phyloP scores from a whole-genome alignment of 805 yeast species.

The Saccharomyces eubayanus region DNA sequence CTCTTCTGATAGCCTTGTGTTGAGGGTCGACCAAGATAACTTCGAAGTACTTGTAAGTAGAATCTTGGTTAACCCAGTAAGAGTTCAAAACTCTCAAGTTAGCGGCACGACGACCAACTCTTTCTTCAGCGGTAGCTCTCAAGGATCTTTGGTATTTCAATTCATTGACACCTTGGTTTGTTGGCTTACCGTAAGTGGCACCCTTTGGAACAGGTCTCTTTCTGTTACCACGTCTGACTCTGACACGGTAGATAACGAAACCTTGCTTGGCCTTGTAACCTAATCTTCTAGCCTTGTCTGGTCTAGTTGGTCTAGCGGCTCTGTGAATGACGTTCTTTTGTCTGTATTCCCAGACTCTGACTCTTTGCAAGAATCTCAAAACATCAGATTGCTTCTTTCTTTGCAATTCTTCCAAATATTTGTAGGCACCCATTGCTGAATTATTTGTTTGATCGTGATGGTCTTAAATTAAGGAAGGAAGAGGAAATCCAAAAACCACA shows the following conservation, averaged over 20 bases:
- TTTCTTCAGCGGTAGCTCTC: slow-evolving; percentile 98
- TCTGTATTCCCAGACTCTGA: slow-evolving; percentile 99
- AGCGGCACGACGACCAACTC: slow-evolving; percentile 97
- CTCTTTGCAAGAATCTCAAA: slow-evolving; percentile 95
- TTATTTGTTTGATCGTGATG: slow-evolving; percentile 4
- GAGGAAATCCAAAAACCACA: background rate
- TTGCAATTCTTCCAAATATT: slow-evolving; percentile 97
- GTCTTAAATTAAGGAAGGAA: background rate
- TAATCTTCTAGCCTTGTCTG: slow-evolving; percentile 99
- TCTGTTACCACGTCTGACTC: slow-evolving; percentile 99
- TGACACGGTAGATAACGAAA: slow-evolving; percentile 94
- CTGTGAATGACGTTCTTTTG: slow-evolving; percentile 98
- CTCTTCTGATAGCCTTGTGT: slow-evolving; percentile 98
- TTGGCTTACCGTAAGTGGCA: slow-evolving; percentile 99
- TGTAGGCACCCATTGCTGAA: slow-evolving; percentile 95
- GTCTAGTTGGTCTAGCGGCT: slow-evolving; percentile 97
- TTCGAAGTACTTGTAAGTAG: slow-evolving; percentile 98
- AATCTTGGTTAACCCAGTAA: slow-evolving; percentile 99
- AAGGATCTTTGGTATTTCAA: slow-evolving; percentile 98
- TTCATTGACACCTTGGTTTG: slow-evolving; percentile 99
- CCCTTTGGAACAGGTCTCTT: slow-evolving; percentile 99
- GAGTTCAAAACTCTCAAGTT: slow-evolving; percentile 99
- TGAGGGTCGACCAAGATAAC: slow-evolving; percentile 95
- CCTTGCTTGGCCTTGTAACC: slow-evolving; percentile 99
- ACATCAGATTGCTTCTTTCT: slow-evolving; percentile 99